Conservation (phyloP, 2,329 filamentous ascomycete species). For the Dothideomycetes sp. region DNA sequence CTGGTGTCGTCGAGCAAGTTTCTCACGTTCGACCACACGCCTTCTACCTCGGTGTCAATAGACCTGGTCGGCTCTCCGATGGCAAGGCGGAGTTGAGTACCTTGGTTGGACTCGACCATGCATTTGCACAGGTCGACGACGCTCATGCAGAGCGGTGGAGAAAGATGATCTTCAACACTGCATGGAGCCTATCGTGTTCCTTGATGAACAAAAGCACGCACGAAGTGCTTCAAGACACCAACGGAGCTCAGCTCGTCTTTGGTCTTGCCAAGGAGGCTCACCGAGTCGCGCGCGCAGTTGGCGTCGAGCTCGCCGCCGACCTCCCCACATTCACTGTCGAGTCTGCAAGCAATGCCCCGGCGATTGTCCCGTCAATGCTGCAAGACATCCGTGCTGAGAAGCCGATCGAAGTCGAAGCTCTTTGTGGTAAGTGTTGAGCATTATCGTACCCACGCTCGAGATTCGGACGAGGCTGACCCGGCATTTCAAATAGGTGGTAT, state of each 20-base stretch:
- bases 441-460: neutral
- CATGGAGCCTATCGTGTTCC: slow-evolving; percentile 14
- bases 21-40: slow-evolving; percentile 12
- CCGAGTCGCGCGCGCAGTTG: slow-evolving; percentile 3
- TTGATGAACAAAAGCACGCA: slow-evolving; percentile 14
- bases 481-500: neutral
- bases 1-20: slow-evolving; percentile 13
- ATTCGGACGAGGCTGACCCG: neutral
- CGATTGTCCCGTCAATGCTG: slow-evolving; percentile 15
- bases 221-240: slow-evolving; percentile 10
- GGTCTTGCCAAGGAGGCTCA: slow-evolving; percentile 13
- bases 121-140: slow-evolving; percentile 11
- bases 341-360: slow-evolving; percentile 9
- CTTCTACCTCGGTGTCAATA: slow-evolving; percentile 8
- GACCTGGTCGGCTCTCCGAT: neutral
- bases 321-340: slow-evolving; percentile 11
- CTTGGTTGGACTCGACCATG: slow-evolving; percentile 10
- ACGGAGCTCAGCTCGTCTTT: slow-evolving; percentile 9
- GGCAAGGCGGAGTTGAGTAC: neutral
- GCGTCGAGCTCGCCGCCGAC: slow-evolving; percentile 8
- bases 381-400: slow-evolving; percentile 14
- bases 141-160: slow-evolving; percentile 14
- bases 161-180: slow-evolving; percentile 15
- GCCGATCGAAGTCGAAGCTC: slow-evolving; percentile 14
- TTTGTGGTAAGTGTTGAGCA: slow-evolving; percentile 13